Conservation (phyloP, 2,329 filamentous ascomycete species). For the Ascochyta clinopodiicola region DNA sequence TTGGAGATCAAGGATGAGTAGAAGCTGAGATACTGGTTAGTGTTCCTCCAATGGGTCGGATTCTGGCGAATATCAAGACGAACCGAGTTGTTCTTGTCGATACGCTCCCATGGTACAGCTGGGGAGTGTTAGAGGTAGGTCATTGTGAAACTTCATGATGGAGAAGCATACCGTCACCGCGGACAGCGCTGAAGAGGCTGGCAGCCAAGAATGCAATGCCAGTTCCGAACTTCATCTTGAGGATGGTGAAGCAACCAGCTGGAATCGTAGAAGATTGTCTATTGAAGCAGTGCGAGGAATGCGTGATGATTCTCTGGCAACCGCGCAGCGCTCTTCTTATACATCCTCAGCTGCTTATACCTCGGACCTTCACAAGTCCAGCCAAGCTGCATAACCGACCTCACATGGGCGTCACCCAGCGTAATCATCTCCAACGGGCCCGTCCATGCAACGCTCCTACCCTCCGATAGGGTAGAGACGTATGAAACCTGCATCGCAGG, state of each 20-base stretch:
- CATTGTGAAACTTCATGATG: not conserved
- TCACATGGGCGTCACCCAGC: not conserved
- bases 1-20: constrained; percentile 67
- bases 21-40: constrained; percentile 47
- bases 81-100: constrained; percentile 52
- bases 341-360: constrained; percentile 15
- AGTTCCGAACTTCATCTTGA: constrained; percentile 43
- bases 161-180: constrained; percentile 35
- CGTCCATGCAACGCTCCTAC: constrained; percentile 2
- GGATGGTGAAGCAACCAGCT: not conserved
- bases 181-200: constrained; percentile 38
- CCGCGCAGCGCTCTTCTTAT: constrained; percentile 30
- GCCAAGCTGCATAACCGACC: not conserved
- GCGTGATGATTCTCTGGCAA: constrained; percentile 21
- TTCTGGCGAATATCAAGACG: not conserved
- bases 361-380: not conserved
- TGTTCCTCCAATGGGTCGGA: not conserved
- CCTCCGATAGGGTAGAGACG: constrained; percentile 2
- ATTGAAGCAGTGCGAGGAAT: constrained; percentile 20
- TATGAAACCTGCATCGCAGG: constrained; percentile 1
- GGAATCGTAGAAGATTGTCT: constrained; percentile 1
- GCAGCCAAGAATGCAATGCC: constrained; percentile 37
- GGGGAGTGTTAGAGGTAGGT: constrained; percentile 21
- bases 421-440: constrained; percentile 2
- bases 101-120: constrained; percentile 50